Percentiles rank a stretch among this genome's conserved stretches.
Evolutionary conservation across 2,329 filamentous ascomycete genomes (phyloP).

Genomic region (Cercospora sojina): DNA sequence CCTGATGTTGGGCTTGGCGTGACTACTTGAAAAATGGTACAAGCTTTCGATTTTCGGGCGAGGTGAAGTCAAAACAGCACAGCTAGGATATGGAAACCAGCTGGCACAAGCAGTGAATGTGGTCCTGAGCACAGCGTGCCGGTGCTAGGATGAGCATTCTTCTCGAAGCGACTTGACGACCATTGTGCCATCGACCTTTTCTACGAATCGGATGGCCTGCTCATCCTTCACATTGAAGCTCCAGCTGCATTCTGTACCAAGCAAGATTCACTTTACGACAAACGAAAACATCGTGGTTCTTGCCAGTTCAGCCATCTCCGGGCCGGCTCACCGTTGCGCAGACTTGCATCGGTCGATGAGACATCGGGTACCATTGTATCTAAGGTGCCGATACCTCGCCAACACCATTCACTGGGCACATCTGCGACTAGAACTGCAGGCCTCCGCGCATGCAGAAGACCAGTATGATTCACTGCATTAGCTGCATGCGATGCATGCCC

Average conservation of each 20-base stretch:
- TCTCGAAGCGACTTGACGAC: background rate
- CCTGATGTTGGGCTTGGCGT: conserved; percentile 20
- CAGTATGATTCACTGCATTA: background rate
- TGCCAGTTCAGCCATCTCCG: background rate
- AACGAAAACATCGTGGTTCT: background rate
- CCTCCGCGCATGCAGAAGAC: background rate
- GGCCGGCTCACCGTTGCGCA: background rate
- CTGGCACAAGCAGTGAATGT: background rate
- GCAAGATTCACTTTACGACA: background rate
- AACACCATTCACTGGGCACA: background rate
- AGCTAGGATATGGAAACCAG: background rate
- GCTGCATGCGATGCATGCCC: background rate
- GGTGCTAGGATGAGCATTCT: background rate
- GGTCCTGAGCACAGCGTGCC: background rate
- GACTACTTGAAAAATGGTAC: conserved; percentile 11
- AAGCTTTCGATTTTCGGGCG: background rate
- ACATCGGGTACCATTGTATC: background rate
- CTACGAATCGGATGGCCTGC: background rate
- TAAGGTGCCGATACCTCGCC: background rate
- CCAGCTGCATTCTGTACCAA: background rate
- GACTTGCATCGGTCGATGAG: background rate
- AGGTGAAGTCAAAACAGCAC: background rate
- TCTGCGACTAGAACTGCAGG: background rate
- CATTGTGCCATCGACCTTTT: background rate
- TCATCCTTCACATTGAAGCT: background rate